phyloP scores from a whole-genome alignment of 2,329 filamentous ascomycete species.

The Akanthomyces lecanii region DNA sequence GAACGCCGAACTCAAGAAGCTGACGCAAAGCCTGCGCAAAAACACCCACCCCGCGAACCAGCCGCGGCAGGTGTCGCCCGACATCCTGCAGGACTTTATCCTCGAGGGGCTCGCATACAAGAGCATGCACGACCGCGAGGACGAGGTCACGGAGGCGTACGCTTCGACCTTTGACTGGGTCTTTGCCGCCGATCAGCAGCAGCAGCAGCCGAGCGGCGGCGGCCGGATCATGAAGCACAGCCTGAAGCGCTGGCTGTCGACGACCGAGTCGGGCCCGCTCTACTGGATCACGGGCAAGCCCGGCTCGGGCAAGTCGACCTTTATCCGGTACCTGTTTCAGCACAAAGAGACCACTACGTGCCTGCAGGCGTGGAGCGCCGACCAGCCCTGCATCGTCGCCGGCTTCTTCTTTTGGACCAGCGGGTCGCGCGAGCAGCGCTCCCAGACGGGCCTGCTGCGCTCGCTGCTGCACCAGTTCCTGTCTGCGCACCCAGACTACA shows the following conservation, averaged over 20 bases:
- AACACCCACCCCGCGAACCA: background rate
- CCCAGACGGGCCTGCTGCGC: constrained; percentile 33
- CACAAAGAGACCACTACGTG: constrained; percentile 20
- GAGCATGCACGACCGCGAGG: constrained; percentile 30
- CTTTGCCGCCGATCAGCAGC: constrained; percentile 22
- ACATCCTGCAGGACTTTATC: constrained; percentile 29
- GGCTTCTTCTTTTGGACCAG: constrained; percentile 45
- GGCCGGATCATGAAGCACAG: constrained; percentile 14
- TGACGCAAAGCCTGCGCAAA: background rate
- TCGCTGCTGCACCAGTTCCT: constrained; percentile 36
- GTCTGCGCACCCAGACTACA: constrained; percentile 22
- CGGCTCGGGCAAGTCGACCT: constrained; percentile 44
- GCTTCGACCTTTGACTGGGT: constrained; percentile 35
- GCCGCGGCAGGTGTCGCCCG: constrained; percentile 18
- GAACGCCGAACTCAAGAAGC: background rate
- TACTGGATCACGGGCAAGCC: constrained; percentile 40
- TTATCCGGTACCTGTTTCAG: constrained; percentile 37
- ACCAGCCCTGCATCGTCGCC: constrained; percentile 28
- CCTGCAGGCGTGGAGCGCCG: constrained; percentile 26
- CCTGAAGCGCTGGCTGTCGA: constrained; percentile 28
- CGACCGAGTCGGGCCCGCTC: constrained; percentile 21
- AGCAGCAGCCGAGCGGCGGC: background rate
- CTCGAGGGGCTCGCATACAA: constrained; percentile 30
- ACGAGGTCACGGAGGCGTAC: constrained; percentile 29
- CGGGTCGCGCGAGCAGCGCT: constrained; percentile 35